Conservation (phyloP, 2,329 filamentous ascomycete species). For the Lachnellula arida region DNA sequence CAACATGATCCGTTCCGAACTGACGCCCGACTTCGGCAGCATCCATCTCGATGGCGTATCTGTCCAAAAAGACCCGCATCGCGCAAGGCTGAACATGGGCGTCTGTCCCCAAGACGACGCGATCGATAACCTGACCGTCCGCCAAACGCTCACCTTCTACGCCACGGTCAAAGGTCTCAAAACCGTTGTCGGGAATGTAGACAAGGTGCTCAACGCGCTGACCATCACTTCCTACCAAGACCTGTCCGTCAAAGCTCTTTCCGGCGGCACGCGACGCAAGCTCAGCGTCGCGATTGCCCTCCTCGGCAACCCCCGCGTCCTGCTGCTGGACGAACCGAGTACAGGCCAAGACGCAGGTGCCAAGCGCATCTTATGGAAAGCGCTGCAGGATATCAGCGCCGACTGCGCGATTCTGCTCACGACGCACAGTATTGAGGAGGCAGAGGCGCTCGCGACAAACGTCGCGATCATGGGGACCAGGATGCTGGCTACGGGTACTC, state of each 20-base stretch:
- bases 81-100: constrained; percentile 25
- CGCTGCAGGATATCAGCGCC: constrained; percentile 24
- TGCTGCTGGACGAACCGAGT: constrained; percentile 32
- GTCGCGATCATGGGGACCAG: constrained; percentile 33
- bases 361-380: constrained; percentile 34
- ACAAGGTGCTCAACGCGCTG: constrained; percentile 28
- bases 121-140: constrained; percentile 32
- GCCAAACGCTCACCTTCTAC: constrained; percentile 32
- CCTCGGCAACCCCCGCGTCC: constrained; percentile 29
- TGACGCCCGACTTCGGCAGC: constrained; percentile 52
- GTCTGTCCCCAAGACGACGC: constrained; percentile 35
- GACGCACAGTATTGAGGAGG: constrained; percentile 36
- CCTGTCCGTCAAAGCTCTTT: constrained; percentile 26
- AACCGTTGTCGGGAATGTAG: constrained; percentile 26
- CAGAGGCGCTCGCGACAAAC: constrained; percentile 32
- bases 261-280: constrained; percentile 32
- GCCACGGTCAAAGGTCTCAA: constrained; percentile 31
- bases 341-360: constrained; percentile 33
- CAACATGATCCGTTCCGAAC: constrained; percentile 60
- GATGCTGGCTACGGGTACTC: constrained; percentile 30
- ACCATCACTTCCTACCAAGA: constrained; percentile 27
- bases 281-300: constrained; percentile 33
- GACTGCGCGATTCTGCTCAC: constrained; percentile 34
- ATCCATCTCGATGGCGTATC: constrained; percentile 57
- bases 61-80: constrained; percentile 34